Conservation (phyloP, 1,284 basidiomycete species). For the Apiotrichum gracile region DNA sequence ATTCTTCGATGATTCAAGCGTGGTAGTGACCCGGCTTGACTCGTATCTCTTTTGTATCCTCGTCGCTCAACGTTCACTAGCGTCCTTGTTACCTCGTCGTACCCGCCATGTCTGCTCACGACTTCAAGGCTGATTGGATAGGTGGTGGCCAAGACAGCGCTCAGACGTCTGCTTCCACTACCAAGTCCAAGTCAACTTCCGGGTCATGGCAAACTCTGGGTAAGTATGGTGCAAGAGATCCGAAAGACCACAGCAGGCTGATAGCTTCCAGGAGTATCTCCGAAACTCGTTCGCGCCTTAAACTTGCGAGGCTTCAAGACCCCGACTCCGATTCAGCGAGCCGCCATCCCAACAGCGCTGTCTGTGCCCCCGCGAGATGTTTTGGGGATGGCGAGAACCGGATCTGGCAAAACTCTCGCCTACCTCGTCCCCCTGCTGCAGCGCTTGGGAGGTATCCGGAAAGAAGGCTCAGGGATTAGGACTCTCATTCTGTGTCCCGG, state of each 20-base stretch:
- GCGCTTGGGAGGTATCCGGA: conserved; percentile 73
- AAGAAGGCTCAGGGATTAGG: conserved; percentile 65
- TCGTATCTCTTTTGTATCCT: background rate
- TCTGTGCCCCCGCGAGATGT: conserved; percentile 83
- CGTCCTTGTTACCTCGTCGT: background rate
- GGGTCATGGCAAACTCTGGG: conserved; percentile 33
- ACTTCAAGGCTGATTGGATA: conserved; percentile 14
- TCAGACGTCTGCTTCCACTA: background rate
- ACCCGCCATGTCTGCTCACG: conserved; percentile 1
- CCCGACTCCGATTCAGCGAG: conserved; percentile 93
- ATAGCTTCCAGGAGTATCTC: conserved; percentile 63
- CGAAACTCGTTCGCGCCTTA: conserved; percentile 74
- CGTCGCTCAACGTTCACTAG: background rate
- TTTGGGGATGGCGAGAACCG: conserved; percentile 97
- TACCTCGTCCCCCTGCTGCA: conserved; percentile 92
- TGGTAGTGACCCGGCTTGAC: too few relatives aligned
- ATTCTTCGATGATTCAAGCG: too few relatives aligned
- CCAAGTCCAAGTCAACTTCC: background rate
- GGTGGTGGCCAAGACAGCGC: background rate
- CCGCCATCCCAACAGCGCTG: conserved; percentile 80
- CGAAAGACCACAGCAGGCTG: background rate
- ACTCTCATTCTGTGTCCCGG: conserved; percentile 87
- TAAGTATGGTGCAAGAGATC: conserved; percentile 8
- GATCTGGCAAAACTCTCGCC: conserved; percentile 95
- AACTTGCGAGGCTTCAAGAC: conserved; percentile 89